These are phyloP conservation scores for Candida chauliodis DNA, from an alignment of 805 yeast genomes.

Conservation along the genomic window DNA sequence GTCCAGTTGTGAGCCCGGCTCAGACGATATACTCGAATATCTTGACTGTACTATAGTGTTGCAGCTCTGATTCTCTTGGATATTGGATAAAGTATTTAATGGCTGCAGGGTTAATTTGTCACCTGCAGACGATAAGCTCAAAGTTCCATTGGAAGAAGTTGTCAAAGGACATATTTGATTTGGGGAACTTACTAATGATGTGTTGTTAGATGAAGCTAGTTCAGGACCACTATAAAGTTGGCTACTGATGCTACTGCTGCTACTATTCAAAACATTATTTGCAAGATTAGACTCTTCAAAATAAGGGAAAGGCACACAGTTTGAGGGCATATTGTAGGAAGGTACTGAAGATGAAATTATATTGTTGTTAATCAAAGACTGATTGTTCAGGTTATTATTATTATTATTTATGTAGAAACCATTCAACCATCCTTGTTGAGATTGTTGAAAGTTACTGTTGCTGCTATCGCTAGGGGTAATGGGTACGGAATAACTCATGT, in stretches of 20 bases:
- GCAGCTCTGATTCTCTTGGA: background rate
- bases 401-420: background rate
- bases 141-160: background rate
- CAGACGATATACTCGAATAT: background rate
- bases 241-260: constrained; percentile 1
- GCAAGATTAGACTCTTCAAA: constrained; percentile 1
- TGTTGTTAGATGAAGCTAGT: constrained; percentile 1
- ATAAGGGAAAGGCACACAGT: background rate
- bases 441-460: background rate
- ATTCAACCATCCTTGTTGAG: background rate
- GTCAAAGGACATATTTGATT: constrained; percentile 7
- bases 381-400: background rate
- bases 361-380: background rate
- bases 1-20: constrained; percentile 1
- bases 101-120: background rate
- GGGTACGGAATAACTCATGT: constrained; percentile 8
- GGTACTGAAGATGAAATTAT: background rate
- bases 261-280: background rate
- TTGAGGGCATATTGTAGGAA: background rate
- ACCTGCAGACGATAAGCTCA: background rate
- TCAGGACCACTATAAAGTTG: constrained; percentile 5
- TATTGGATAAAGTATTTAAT: too few relatives aligned
- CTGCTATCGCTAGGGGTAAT: constrained; percentile 5
- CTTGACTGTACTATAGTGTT: background rate
- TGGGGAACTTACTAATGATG: constrained; percentile 13